Evolutionary conservation across 1,139 yeast species (phyloP).

Genomic region (Debaryomyces udenii): DNA sequence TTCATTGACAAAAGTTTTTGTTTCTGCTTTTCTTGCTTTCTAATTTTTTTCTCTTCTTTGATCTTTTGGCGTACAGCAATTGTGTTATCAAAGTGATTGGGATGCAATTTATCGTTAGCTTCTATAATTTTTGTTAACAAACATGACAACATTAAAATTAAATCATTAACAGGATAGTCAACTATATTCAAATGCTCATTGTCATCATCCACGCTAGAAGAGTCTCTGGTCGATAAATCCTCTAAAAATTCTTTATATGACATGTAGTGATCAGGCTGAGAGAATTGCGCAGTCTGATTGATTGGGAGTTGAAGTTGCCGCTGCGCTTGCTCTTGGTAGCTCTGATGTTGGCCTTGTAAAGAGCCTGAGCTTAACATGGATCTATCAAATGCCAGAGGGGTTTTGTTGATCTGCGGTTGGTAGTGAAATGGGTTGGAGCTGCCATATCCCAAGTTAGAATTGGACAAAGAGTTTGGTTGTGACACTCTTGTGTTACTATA

Average conservation of each 20-base stretch:
- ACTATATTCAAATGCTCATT: constrained; percentile 76
- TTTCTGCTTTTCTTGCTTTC: constrained; percentile 24
- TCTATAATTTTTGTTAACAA: constrained; percentile 83
- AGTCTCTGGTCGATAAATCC: constrained; percentile 32
- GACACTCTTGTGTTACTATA: constrained; percentile 4
- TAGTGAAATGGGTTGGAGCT: constrained; percentile 5
- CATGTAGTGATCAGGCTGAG: constrained; percentile 47
- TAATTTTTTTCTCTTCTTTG: constrained; percentile 40
- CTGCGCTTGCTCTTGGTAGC: background rate
- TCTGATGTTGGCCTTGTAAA: background rate
- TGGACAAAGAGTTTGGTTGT: constrained; percentile 2
- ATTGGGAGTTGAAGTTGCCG: background rate
- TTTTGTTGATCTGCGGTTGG: constrained; percentile 3
- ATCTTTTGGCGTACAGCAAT: constrained; percentile 49
- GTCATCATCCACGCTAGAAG: constrained; percentile 19
- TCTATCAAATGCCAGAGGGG: background rate
- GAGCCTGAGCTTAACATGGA: background rate
- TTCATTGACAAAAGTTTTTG: constrained; percentile 20
- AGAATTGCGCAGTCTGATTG: constrained; percentile 3
- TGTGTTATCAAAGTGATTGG: constrained; percentile 64
- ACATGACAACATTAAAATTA: constrained; percentile 82
- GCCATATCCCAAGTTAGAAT: constrained; percentile 4
- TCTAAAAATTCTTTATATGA: constrained; percentile 45
- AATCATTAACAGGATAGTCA: constrained; percentile 78
- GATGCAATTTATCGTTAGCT: constrained; percentile 86